Conservation (phyloP, 495 filamentous ascomycete species). For the Pyrenopolyporus hunteri region DNA sequence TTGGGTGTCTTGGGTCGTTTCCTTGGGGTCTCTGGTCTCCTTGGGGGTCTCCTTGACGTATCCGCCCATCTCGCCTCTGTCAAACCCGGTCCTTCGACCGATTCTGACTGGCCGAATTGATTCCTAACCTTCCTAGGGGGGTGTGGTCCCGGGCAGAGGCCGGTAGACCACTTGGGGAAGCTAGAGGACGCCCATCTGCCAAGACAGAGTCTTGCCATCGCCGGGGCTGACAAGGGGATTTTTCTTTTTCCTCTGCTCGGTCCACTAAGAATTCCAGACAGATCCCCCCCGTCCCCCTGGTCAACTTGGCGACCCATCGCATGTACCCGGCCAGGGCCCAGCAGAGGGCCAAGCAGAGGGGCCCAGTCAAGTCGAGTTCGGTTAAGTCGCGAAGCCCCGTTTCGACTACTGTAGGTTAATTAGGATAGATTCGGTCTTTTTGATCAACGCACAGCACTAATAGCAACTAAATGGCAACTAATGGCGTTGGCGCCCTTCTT, state of each 20-base stretch:
- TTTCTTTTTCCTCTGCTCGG: not conserved
- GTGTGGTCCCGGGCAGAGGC: constrained; percentile 17
- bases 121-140: too few species aligned
- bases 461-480: too few species aligned
- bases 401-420: constrained; percentile 35
- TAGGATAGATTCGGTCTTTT: constrained; percentile 25
- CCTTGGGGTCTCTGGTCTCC: too few species aligned
- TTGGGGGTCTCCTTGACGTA: constrained; percentile 35
- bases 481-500: constrained; percentile 9
- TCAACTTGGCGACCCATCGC: too few species aligned
- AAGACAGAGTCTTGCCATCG: constrained; percentile 28
- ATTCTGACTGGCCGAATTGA: constrained; percentile 18
- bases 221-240: constrained; percentile 8
- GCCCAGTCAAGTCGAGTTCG: constrained; percentile 12
- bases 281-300: constrained; percentile 14
- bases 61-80: constrained; percentile 12
- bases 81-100: constrained; percentile 9
- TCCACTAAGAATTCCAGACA: constrained; percentile 23
- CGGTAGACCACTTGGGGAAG: constrained; percentile 36
- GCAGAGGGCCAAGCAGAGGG: too few species aligned
- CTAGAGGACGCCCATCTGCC: constrained; percentile 33
- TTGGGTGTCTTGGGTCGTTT: too few species aligned
- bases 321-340: too few species aligned
- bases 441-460: constrained; percentile 1
- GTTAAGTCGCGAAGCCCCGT: constrained; percentile 29